These are phyloP conservation scores for Cladophialophora yegresii DNA, from an alignment of 2,329 filamentous ascomycete species.

Conservation along the genomic window DNA sequence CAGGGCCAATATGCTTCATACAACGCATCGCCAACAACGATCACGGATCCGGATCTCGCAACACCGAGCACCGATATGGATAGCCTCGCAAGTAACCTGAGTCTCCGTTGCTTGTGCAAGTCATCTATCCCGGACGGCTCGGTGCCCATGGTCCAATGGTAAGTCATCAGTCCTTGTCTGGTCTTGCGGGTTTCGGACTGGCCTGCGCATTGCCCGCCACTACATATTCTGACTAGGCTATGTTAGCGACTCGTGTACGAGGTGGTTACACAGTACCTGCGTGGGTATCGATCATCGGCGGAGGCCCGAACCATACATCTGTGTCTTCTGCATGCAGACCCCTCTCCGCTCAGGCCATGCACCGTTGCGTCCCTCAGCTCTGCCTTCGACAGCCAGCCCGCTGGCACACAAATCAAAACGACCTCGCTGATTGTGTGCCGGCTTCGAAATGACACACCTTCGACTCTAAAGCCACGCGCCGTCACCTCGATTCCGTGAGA, in stretches of 20 bases:
- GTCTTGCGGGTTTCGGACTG: not conserved
- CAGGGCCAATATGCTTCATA: constrained; percentile 45
- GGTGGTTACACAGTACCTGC: constrained; percentile 63
- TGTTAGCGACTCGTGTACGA: constrained; percentile 60
- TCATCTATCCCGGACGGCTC: constrained; percentile 53
- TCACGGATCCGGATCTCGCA: constrained; percentile 53
- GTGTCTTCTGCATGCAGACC: constrained; percentile 53
- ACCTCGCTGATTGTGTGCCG: constrained; percentile 15
- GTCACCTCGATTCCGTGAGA: not conserved
- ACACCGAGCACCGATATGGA: constrained; percentile 58
- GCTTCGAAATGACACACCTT: not conserved
- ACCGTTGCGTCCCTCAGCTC: constrained; percentile 24
- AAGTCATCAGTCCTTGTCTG: constrained; percentile 30
- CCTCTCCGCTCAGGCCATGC: constrained; percentile 43
- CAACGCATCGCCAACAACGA: constrained; percentile 54
- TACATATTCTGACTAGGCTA: not conserved
- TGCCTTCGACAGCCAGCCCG: constrained; percentile 31
- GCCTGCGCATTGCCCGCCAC: not conserved
- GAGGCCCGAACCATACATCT: constrained; percentile 53
- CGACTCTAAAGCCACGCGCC: not conserved
- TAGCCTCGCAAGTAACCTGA: constrained; percentile 53
- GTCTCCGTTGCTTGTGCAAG: constrained; percentile 61
- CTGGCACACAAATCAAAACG: constrained; percentile 36
- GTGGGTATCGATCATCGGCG: constrained; percentile 56
- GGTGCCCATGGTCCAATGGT: constrained; percentile 63